Percentiles rank a stretch among this genome's conserved stretches.
Conservation (phyloP, 2,329 filamentous ascomycete genomes). For the Ophidiomyces ophidiicola region DNA sequence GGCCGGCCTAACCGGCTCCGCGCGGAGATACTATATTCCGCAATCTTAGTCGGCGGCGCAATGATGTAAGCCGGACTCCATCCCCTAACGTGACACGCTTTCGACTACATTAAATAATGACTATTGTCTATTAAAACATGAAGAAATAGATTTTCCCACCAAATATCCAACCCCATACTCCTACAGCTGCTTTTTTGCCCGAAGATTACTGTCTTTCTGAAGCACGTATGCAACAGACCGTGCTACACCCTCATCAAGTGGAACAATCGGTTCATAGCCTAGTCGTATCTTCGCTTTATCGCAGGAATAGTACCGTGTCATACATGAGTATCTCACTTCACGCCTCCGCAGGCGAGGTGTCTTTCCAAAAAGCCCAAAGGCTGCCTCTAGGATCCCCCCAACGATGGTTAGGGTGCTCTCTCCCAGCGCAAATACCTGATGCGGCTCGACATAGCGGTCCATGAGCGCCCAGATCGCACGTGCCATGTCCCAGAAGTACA, state of each 20-base stretch:
- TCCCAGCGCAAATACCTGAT: conserved; percentile 32
- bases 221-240: conserved; percentile 35
- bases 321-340: conserved; percentile 37
- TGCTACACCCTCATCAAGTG: conserved; percentile 36
- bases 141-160: background rate
- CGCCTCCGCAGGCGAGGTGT: conserved; percentile 36
- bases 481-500: conserved; percentile 86
- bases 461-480: conserved; percentile 56
- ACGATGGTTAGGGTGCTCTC: conserved; percentile 30
- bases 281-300: conserved; percentile 37
- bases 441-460: conserved; percentile 33
- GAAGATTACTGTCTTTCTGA: conserved; percentile 23
- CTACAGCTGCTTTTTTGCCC: conserved; percentile 33
- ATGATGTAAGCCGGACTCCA: no score
- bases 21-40: no score
- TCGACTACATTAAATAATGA: no score
- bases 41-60: no score
- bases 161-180: conserved; percentile 12
- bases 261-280: conserved; percentile 35
- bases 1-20: no score
- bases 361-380: conserved; percentile 34
- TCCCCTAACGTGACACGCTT: no score
- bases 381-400: conserved; percentile 32
- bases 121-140: background rate
- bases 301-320: conserved; percentile 38